Conservation (phyloP, 805 yeast genomes). For the Wickerhamiella galacta region DNA sequence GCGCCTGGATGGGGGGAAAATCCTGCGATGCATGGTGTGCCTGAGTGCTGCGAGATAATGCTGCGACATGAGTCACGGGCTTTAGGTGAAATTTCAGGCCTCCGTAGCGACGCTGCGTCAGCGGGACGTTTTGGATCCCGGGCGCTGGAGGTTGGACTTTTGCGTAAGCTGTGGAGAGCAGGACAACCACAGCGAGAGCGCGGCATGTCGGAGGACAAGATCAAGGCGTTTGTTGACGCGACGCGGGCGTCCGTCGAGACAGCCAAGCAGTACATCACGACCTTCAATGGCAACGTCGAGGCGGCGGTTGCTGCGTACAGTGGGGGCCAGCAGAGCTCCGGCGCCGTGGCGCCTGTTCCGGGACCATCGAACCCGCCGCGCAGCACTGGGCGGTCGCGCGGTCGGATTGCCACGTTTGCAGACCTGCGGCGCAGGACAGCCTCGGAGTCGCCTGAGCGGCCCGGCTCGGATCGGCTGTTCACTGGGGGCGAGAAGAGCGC, state of each 20-base stretch:
- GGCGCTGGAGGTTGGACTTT: not conserved
- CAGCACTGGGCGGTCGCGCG: conserved; percentile 2
- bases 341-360: conserved; percentile 3
- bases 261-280: conserved; percentile 26
- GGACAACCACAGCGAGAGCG: no score
- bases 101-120: conserved; percentile 5
- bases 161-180: no score
- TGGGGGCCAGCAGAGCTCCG: conserved; percentile 8
- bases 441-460: not conserved
- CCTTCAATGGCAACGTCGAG: conserved; percentile 20
- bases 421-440: conserved; percentile 11
- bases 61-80: not conserved
- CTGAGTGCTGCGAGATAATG: not conserved
- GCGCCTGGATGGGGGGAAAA: conserved; percentile 1
- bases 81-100: not conserved
- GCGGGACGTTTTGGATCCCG: conserved; percentile 2
- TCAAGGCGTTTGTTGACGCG: conserved; percentile 23
- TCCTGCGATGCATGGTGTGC: not conserved
- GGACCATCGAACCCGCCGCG: no score
- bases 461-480: conserved; percentile 23
- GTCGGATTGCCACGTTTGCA: conserved; percentile 19
- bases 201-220: conserved; percentile 1
- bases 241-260: conserved; percentile 25
- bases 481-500: conserved; percentile 60
- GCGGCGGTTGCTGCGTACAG: conserved; percentile 9